These are phyloP conservation scores for Catenaria anguillulae DNA, from an alignment of 371 early-diverging fungal species.

Conservation along the genomic window DNA sequence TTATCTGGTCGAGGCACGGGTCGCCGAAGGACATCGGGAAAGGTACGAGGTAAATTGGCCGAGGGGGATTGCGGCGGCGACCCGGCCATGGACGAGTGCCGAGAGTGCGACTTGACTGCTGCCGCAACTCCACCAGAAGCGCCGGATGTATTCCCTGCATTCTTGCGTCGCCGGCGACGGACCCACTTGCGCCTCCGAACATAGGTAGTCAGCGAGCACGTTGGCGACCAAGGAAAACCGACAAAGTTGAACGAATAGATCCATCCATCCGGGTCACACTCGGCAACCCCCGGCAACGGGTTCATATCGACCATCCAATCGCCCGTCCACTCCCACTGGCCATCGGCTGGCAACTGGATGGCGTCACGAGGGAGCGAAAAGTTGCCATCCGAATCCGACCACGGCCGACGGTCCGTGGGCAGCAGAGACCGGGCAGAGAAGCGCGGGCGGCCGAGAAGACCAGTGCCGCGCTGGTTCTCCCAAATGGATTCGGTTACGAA, in stretches of 20 bases:
- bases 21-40: no score
- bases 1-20: not conserved
- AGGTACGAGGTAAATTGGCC: no score
- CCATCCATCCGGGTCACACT: slow-evolving; percentile 5
- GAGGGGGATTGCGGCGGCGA: no score
- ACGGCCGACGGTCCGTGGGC: not conserved
- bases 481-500: slow-evolving; percentile 4
- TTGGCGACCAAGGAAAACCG: slow-evolving; percentile 1
- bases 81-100: no score
- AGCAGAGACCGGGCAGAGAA: slow-evolving; percentile 6
- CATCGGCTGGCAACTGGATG: not conserved
- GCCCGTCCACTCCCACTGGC: not conserved
- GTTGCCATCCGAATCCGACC: not conserved
- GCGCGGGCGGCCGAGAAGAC: not conserved
- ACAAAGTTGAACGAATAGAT: slow-evolving; percentile 3
- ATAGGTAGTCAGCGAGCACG: slow-evolving; percentile 1
- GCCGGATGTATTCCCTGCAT: no score
- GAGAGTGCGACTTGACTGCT: no score
- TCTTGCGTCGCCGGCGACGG: not conserved
- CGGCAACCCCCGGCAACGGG: no score
- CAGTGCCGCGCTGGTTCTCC: slow-evolving; percentile 7
- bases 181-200: slow-evolving; percentile 4
- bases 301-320: slow-evolving; percentile 3
- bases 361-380: not conserved
- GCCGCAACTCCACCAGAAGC: no score